Conservation (phyloP, 805 yeast genomes). For the Schwanniomyces yamadae region DNA sequence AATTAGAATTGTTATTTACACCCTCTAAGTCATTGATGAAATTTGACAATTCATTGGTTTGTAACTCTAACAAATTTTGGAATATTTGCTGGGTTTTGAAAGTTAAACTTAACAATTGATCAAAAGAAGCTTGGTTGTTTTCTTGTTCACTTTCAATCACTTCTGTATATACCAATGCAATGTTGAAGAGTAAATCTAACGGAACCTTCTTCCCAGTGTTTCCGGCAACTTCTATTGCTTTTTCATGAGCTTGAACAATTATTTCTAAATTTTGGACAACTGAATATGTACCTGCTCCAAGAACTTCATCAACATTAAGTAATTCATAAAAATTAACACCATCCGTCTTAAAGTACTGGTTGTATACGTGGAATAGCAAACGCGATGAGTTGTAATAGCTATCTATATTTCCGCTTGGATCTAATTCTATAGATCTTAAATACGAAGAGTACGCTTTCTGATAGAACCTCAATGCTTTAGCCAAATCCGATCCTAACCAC, state of each 20-base stretch:
- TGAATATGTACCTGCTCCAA: slow-evolving; percentile 22
- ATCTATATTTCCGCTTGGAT: slow-evolving; percentile 32
- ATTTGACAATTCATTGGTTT: slow-evolving; percentile 24
- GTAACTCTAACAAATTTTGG: slow-evolving; percentile 23
- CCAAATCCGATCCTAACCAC: slow-evolving; percentile 64
- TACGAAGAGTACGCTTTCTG: slow-evolving; percentile 54
- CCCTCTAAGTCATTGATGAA: slow-evolving; percentile 23
- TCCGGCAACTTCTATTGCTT: slow-evolving; percentile 24
- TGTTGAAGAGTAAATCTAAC: slow-evolving; percentile 47
- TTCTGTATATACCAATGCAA: slow-evolving; percentile 48
- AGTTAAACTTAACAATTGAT: slow-evolving; percentile 16
- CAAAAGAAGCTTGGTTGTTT: slow-evolving; percentile 12
- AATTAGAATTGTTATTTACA: slow-evolving; percentile 4
- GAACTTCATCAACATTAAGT: slow-evolving; percentile 32
- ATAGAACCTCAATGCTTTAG: slow-evolving; percentile 65
- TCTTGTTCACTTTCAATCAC: slow-evolving; percentile 38
- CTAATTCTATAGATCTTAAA: slow-evolving; percentile 28
- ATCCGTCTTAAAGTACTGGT: slow-evolving; percentile 48
- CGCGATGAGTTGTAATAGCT: slow-evolving; percentile 60
- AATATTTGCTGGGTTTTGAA: slow-evolving; percentile 19
- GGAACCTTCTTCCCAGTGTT: slow-evolving; percentile 17
- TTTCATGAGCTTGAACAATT: slow-evolving; percentile 41
- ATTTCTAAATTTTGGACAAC: slow-evolving; percentile 39
- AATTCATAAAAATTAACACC: slow-evolving; percentile 36
- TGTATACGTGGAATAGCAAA: slow-evolving; percentile 57